Evolutionary conservation across 257 asterid species (phyloP).

Genomic region (Striga asiatica): DNA sequence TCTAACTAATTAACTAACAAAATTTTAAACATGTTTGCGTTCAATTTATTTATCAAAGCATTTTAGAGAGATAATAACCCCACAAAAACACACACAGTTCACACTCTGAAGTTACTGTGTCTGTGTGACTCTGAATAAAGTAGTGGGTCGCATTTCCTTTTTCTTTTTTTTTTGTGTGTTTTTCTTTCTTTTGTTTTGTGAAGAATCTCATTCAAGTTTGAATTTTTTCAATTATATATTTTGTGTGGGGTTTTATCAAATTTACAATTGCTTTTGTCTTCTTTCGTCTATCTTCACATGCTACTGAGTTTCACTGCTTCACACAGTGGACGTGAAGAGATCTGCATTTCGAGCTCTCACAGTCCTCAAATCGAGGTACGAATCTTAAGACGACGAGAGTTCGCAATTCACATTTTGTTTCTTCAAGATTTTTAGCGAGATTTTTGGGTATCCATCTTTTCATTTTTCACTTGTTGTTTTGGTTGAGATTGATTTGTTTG

Average conservation of each 20-base stretch:
- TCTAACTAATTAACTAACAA: too few relatives aligned
- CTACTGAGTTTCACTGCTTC: constrained; percentile 3
- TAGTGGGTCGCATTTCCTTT: constrained; percentile 34
- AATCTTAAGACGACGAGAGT: neutral
- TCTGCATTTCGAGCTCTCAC: constrained; percentile 21
- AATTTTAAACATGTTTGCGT: too few relatives aligned
- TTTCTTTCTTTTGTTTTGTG: neutral
- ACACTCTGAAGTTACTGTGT: constrained; percentile 10
- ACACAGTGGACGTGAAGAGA: constrained; percentile 16
- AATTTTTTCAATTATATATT: constrained; percentile 10
- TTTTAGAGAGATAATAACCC: too few relatives aligned
- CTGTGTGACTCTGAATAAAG: constrained; percentile 7
- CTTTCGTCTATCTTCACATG: constrained; percentile 16
- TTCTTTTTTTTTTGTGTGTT: constrained; percentile 15
- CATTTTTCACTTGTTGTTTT: neutral
- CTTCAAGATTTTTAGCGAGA: neutral
- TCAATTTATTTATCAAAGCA: too few relatives aligned
- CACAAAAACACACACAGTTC: constrained; percentile 4
- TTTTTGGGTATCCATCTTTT: neutral
- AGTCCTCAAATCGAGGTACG: constrained; percentile 19
- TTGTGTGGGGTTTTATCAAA: neutral
- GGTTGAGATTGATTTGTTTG: constrained; percentile 5
- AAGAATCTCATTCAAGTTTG: constrained; percentile 28
- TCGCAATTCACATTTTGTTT: neutral
- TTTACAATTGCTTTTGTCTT: constrained; percentile 13